Evolutionary conservation across 352 stramenopile genomes (phyloP).

Genomic region (Pythium folliculosum): DNA sequence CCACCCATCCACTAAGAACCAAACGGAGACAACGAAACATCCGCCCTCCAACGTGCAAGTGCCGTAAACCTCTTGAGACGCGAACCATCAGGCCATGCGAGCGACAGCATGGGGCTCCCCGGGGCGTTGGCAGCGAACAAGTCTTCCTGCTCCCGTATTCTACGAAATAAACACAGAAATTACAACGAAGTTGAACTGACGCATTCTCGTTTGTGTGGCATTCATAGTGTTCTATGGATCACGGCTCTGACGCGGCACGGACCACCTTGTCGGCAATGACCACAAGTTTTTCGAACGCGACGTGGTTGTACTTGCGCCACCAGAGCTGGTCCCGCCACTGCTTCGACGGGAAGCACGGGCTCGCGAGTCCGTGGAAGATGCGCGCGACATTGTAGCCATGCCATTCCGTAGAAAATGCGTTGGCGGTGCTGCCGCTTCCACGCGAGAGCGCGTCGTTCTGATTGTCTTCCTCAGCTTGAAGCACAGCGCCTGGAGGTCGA

Average conservation of each 20-base stretch:
- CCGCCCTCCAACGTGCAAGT: neutral
- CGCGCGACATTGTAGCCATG: constrained; percentile 72
- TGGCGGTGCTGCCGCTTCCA: constrained; percentile 1
- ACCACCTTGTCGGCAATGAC: constrained; percentile 62
- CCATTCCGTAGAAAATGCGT: constrained; percentile 35
- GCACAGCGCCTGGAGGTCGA: constrained; percentile 21
- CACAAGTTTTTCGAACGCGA: constrained; percentile 79
- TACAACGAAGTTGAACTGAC: neutral
- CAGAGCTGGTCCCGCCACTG: constrained; percentile 65
- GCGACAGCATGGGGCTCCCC: neutral
- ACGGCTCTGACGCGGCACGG: neutral
- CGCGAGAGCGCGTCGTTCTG: neutral
- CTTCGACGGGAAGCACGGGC: constrained; percentile 54
- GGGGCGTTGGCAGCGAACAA: neutral
- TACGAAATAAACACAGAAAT: neutral
- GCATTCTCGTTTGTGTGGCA: neutral
- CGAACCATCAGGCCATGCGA: constrained; percentile 1
- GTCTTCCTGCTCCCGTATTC: neutral
- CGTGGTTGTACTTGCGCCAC: constrained; percentile 66
- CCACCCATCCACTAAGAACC: too few species aligned
- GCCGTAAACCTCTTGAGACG: neutral
- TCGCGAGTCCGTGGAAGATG: constrained; percentile 76
- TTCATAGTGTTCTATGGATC: neutral
- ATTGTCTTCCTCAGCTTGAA: constrained; percentile 20
- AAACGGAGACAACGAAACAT: neutral